Evolutionary conservation across 164 flowering plant genomes (phyloP).

Genomic region (Stephania japonica): DNA sequence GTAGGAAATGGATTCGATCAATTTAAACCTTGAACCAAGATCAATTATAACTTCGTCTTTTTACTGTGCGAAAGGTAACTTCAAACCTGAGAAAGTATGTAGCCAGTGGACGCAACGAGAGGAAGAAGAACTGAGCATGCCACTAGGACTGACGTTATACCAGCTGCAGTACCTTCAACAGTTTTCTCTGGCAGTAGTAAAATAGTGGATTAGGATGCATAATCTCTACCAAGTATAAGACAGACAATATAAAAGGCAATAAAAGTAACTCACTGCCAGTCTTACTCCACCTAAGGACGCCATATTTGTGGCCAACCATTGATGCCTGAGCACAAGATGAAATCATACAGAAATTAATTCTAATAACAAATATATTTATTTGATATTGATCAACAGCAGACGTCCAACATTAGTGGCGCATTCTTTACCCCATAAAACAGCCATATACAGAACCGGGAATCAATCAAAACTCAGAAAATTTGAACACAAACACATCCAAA

Average conservation of each 20-base stretch:
- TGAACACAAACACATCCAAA: background rate
- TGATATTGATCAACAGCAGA: background rate
- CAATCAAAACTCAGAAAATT: background rate
- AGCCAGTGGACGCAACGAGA: constrained; percentile 74
- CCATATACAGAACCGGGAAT: background rate
- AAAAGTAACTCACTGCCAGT: constrained; percentile 66
- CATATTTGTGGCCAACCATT: constrained; percentile 94
- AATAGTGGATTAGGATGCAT: background rate
- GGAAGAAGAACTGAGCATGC: constrained; percentile 85
- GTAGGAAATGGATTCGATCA: background rate
- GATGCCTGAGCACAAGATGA: constrained; percentile 58
- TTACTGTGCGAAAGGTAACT: background rate
- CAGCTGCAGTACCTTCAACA: constrained; percentile 97
- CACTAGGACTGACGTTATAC: constrained; percentile 86
- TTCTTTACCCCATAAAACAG: background rate
- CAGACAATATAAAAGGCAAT: background rate
- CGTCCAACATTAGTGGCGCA: background rate
- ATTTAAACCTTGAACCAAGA: background rate
- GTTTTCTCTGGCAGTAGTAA: constrained; percentile 65
- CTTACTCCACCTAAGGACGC: constrained; percentile 97
- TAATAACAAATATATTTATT: background rate
- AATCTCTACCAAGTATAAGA: background rate
- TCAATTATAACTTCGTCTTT: background rate
- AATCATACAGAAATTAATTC: background rate
- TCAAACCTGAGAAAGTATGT: constrained; percentile 61